Conservation (phyloP, 176 grass and related monocot species). For the Aegilops speltoides region DNA sequence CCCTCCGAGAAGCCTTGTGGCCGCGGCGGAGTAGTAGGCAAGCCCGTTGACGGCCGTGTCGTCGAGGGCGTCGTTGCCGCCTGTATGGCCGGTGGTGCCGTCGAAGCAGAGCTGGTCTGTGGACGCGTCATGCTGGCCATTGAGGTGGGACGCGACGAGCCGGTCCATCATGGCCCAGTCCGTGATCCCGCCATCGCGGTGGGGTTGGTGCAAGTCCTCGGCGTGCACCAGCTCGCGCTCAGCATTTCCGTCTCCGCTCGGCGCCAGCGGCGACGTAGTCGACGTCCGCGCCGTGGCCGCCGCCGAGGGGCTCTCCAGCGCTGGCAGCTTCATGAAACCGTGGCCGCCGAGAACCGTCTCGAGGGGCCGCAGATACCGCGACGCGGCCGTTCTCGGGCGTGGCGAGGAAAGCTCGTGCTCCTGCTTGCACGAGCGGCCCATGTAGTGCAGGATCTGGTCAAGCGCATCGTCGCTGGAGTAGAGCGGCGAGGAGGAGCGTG, state of each 20-base stretch:
- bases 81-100: not conserved
- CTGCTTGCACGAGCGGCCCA: slow-evolving; percentile 88
- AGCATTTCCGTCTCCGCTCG: not conserved
- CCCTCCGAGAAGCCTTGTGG: slow-evolving; percentile 29
- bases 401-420: slow-evolving; percentile 44
- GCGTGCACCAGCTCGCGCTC: not conserved
- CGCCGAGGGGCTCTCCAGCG: slow-evolving; percentile 70
- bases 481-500: slow-evolving; percentile 36
- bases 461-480: slow-evolving; percentile 67
- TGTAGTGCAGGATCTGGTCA: slow-evolving; percentile 92
- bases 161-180: slow-evolving; percentile 94
- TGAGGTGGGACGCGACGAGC: slow-evolving; percentile 90
- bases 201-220: not conserved
- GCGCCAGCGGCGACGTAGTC: not conserved
- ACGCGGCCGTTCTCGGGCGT: not conserved
- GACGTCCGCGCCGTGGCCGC: not conserved
- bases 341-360: slow-evolving; percentile 52
- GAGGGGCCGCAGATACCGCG: slow-evolving; percentile 60
- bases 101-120: slow-evolving; percentile 66
- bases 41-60: slow-evolving; percentile 19
- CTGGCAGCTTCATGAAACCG: slow-evolving; percentile 86
- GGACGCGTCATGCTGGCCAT: slow-evolving; percentile 66
- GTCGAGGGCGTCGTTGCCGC: not conserved
- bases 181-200: slow-evolving; percentile 24
- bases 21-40: slow-evolving; percentile 49